phyloP scores from a whole-genome alignment of 2,329 filamentous ascomycete species.

The Zymoseptoria tritici region DNA sequence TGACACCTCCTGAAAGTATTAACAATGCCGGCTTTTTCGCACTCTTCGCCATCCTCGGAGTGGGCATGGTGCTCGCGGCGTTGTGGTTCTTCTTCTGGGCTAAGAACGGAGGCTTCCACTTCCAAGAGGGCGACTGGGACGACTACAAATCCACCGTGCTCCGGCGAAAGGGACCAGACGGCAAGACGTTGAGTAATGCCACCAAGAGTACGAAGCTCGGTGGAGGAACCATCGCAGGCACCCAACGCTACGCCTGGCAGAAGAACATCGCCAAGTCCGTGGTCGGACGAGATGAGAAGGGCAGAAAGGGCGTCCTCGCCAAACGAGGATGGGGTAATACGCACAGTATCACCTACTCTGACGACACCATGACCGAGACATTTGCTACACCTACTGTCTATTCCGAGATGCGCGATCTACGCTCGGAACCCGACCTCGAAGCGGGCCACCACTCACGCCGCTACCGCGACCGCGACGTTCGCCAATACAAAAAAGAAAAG shows the following conservation, averaged over 20 bases:
- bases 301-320: slow-evolving; percentile 31
- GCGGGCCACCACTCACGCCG: slow-evolving; percentile 37
- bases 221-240: slow-evolving; percentile 67
- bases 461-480: slow-evolving; percentile 58
- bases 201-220: slow-evolving; percentile 77
- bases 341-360: slow-evolving; percentile 37
- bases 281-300: slow-evolving; percentile 41
- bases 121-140: slow-evolving; percentile 83
- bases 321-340: slow-evolving; percentile 36
- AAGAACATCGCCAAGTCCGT: slow-evolving; percentile 30
- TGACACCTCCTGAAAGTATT: slow-evolving; percentile 32
- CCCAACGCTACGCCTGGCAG: slow-evolving; percentile 46
- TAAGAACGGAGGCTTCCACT: slow-evolving; percentile 89
- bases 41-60: slow-evolving; percentile 77
- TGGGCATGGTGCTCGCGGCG: slow-evolving; percentile 61
- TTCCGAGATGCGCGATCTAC: slow-evolving; percentile 28
- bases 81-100: slow-evolving; percentile 99
- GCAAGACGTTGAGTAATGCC: slow-evolving; percentile 73
- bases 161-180: slow-evolving; percentile 80
- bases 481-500: slow-evolving; percentile 78
- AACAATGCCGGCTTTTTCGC: slow-evolving; percentile 63
- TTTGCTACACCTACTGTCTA: slow-evolving; percentile 23
- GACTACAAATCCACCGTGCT: slow-evolving; percentile 96
- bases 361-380: slow-evolving; percentile 35
- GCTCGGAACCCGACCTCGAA: slow-evolving; percentile 20